A percentile compares a stretch with the other conserved stretches of the same genome.
Evolutionary conservation across 108 stramenopile species (phyloP).

Genomic region (Skeletonema menzelii): DNA sequence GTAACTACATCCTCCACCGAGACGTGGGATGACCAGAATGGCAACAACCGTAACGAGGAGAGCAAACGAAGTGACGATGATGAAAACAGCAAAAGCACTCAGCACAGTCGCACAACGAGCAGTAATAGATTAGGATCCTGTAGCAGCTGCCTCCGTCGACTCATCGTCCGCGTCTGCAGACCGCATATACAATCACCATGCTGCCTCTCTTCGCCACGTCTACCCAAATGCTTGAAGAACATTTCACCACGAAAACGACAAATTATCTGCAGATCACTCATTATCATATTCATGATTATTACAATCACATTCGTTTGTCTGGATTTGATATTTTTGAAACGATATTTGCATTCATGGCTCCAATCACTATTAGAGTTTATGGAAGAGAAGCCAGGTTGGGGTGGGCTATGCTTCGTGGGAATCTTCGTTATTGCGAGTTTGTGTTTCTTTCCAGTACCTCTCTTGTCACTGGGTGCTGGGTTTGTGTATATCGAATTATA

Average conservation of each 20-base stretch:
- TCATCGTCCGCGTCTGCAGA: neutral
- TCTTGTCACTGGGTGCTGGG: conserved; percentile 38
- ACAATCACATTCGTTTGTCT: conserved; percentile 42
- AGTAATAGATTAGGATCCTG: neutral
- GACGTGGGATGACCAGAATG: neutral
- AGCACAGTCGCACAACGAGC: neutral
- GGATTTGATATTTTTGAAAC: conserved; percentile 38
- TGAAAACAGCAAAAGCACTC: neutral
- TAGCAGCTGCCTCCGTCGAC: neutral
- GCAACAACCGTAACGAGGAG: neutral
- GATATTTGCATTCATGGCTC: conserved; percentile 37
- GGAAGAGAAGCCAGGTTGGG: conserved; percentile 14
- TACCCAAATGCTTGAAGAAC: neutral
- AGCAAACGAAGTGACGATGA: neutral
- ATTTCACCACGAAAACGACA: conserved; percentile 19
- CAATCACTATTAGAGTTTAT: conserved; percentile 20
- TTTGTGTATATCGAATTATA: conserved; percentile 42
- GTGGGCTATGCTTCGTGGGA: conserved; percentile 32
- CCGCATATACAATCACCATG: neutral
- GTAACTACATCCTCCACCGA: neutral
- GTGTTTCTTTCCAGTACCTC: conserved; percentile 37
- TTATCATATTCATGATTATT: conserved; percentile 47
- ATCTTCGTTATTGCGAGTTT: conserved; percentile 28
- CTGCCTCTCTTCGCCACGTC: neutral
- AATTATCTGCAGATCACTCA: conserved; percentile 32